Base-by-base conservation (phyloP, 1,284 basidiomycete genomes). In the Earliella scabrosa region DNA sequence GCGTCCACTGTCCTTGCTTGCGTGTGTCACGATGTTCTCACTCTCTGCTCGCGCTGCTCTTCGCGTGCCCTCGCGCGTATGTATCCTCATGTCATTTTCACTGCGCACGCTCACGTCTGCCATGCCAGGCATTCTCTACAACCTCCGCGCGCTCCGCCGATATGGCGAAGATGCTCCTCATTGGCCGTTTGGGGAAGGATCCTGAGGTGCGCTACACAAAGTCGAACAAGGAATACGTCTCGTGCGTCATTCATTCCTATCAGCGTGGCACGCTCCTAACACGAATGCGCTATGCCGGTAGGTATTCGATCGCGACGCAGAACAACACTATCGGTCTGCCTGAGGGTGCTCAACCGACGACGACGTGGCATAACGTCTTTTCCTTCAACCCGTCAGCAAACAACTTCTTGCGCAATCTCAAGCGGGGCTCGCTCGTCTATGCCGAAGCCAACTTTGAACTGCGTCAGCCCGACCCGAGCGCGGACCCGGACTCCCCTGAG, bases 381-480 rank as follows among this genome's bases (percentile, higher is more conserved):
- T 91, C 87, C 31, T 93, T 93, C 77, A 75, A 75, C 26, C 77
- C 85, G 8, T 11, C 45, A 36, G 65, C 81, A 18, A 87, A 86
- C 62, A 82, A 77, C 56, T 90, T 81, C 66, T 80, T 94, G 27
- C 77, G 76, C 54, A 83, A 72, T 31, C 71, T 94, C 23, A 79
- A 71, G 64, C 90, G 87, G 62, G 92, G 92, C 3, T 75, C 81
- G 43, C 82, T 77, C 53, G 90, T 93, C 21, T 93, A 86, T 61
- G 89, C 89, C 18, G 91, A 93, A 68, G 85, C 90, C 27, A 80
- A 77, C 63, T 91, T 81, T 55, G 90, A 92, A 69, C 70, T 92
- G 24, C 82, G 86, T 39, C 90, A 93, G 60, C 80, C 89, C 7
- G 86, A 88, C 45, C 69, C 77, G 5, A 75, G 73, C 43, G 81